Evolutionary conservation across 495 filamentous ascomycete species (phyloP).

Genomic region (Penicillium tannophilum): DNA sequence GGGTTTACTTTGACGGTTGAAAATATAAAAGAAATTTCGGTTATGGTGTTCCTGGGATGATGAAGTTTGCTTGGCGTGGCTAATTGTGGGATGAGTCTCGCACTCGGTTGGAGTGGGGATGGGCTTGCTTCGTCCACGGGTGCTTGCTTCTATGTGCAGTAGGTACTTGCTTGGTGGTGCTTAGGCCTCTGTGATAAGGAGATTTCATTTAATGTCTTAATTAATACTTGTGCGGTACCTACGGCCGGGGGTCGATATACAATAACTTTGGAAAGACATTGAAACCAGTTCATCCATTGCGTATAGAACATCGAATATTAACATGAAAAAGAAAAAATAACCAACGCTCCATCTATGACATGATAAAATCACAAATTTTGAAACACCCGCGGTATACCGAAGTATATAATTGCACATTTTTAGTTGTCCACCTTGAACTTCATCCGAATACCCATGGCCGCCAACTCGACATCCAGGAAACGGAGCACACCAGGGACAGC

Average conservation of each 20-base stretch:
- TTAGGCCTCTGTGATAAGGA: no score
- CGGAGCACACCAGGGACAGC: constrained; percentile 89
- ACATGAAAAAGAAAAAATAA: constrained; percentile 21
- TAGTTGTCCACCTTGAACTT: constrained; percentile 75
- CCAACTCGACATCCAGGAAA: constrained; percentile 92
- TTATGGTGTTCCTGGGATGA: no score
- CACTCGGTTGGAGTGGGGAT: no score
- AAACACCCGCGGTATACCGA: constrained; percentile 15
- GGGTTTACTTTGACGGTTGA: no score
- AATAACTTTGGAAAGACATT: background rate
- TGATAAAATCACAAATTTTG: constrained; percentile 26
- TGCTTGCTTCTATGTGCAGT: no score
- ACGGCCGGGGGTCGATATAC: background rate
- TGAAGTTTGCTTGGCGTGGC: no score
- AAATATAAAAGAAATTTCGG: no score
- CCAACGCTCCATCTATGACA: constrained; percentile 37
- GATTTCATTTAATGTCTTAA: no score
- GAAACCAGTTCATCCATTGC: constrained; percentile 17
- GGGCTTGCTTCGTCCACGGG: no score
- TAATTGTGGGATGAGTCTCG: no score
- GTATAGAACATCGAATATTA: constrained; percentile 26
- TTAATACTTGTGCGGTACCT: no score
- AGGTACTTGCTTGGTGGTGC: no score
- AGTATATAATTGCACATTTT: constrained; percentile 3
- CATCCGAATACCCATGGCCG: constrained; percentile 89